Evolutionary conservation across 306 rosid species (phyloP), one percentile per base, ranked within the genome.

Genomic region (Castanea crenata): DNA sequence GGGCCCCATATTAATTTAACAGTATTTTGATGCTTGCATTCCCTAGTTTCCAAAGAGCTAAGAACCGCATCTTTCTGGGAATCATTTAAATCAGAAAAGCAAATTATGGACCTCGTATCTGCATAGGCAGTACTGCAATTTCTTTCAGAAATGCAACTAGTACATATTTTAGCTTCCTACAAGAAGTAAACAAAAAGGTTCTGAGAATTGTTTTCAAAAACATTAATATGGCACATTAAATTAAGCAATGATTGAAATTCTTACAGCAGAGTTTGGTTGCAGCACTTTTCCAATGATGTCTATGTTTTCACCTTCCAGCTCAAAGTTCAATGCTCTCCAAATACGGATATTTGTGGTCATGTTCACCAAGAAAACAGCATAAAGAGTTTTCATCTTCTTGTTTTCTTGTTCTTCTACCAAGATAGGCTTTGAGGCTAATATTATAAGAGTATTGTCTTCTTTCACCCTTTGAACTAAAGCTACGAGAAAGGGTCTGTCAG

Each of bases 1-100:
- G 93, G 93, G 0, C 97, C 97, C 92, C 94, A 91, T 35, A 91
- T 89, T 14, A 90, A 78, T 69, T 88, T 82, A 34, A 88, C 35
- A 23, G 78, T 55, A 34, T 75, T 76, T 6, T 31, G 21, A 32
- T 86, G 88, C 13, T 3, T 51, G 32, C 89, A 88, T 21, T 77
- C 62, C 46, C 62, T 82, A 70, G 74, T 68, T 5, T 58, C 34
- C 7, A 90, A 81, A 77, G 81, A 88, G 46, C 81, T 88, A 63
- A 78, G 38, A 72, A 91, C 83, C 0, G 88, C 91, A 5, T 52
- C 69, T 74, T 76, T 38, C 32, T 92, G 94, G 13, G 90, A 80
- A 31, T 79, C 75, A 79, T 92, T 87, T 25, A 89, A 84, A 73
- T 87, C 86, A 1, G 84, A 84, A 25, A 79, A 55, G 1, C 4